Evolutionary conservation across 2,329 filamentous ascomycete genomes (phyloP), one percentile per base, ranked within the genome.

Genomic region (Fusarium albosuccineum): DNA sequence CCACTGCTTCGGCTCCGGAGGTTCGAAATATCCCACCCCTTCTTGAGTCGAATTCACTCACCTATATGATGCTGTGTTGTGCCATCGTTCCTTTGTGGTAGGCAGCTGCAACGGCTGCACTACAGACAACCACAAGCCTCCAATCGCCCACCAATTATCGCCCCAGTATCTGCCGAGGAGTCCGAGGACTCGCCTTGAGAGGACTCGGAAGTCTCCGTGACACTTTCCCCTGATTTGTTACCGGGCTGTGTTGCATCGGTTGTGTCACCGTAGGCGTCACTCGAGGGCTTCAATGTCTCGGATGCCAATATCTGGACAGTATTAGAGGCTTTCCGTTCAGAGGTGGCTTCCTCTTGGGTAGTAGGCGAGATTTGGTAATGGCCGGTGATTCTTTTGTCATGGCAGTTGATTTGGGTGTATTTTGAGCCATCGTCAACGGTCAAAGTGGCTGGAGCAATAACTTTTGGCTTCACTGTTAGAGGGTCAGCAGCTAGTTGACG

Each of bases 131-230:
- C 3, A 73, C 77, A 3, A 80, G 56, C 77, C 76, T 7, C 76
- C 78, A 11, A 80, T 57, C 3, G 76, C 72, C 76, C 79, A 6
- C 77, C 77, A 10, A 79, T 64, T 36, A 80, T 79, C 29, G 72
- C 70, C 6, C 73, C 74, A 22, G 22, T 22, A 22, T 22, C 5
- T 22, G 22, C 5, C 1, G 62, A 74, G 48, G 76, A 75, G 51
- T 70, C 76, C 3, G 71, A 10, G 0, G 57, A 37, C 10, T 13
- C 30, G 6, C 9, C 7, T 22, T 22, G 3, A 22, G 22, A 22
- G 22, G 22, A 22, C 22, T 22, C 22, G 22, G 22, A 22, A 22
- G 22, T 22, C 22, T 22, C 22, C 22, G 22, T 22, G 22, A 22
- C 22, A 22, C 22, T 22, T 22, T 22, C 22, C 22, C 5, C 22